Conservation (phyloP, 768 basidiomycete species). For the Naematelia encephala region DNA sequence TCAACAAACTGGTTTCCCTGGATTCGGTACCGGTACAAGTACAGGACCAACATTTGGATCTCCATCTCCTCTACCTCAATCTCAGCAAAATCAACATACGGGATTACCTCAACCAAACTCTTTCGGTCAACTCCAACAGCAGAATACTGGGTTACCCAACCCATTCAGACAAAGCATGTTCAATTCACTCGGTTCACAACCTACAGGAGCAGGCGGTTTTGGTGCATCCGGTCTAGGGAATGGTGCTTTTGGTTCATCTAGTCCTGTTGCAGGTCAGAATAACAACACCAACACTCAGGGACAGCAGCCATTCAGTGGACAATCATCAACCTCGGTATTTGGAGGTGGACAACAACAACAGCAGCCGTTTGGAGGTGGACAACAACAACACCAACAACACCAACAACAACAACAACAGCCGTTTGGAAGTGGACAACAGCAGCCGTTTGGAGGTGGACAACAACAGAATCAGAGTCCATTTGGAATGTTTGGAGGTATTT, state of each 20-base stretch:
- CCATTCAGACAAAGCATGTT: slow-evolving; percentile 25
- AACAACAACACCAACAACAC: no score
- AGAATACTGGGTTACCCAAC: slow-evolving; percentile 19
- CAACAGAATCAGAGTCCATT: slow-evolving; percentile 1
- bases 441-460: slow-evolving; percentile 14
- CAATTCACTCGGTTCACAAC: background rate
- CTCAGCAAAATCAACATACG: background rate
- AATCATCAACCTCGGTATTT: background rate
- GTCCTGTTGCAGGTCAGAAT: slow-evolving; percentile 31
- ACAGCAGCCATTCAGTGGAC: slow-evolving; percentile 5
- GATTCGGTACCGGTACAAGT: slow-evolving; percentile 1
- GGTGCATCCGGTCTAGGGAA: slow-evolving; percentile 1
- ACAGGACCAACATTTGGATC: background rate
- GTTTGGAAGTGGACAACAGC: slow-evolving; percentile 14
- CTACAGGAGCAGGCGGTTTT: slow-evolving; percentile 1
- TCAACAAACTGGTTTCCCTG: slow-evolving; percentile 33
- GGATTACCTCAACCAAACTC: background rate
- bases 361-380: slow-evolving; percentile 11
- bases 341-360: slow-evolving; percentile 15
- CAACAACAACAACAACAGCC: no score
- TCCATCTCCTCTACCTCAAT: background rate
- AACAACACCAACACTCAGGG: background rate
- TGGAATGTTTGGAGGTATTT: background rate
- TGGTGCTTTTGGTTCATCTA: slow-evolving; percentile 27
- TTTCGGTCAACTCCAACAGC: slow-evolving; percentile 13